Evolutionary conservation across 2,329 filamentous ascomycete genomes (phyloP), one percentile per base, ranked within the genome.

Genomic region (Fusarium ambrosium): DNA sequence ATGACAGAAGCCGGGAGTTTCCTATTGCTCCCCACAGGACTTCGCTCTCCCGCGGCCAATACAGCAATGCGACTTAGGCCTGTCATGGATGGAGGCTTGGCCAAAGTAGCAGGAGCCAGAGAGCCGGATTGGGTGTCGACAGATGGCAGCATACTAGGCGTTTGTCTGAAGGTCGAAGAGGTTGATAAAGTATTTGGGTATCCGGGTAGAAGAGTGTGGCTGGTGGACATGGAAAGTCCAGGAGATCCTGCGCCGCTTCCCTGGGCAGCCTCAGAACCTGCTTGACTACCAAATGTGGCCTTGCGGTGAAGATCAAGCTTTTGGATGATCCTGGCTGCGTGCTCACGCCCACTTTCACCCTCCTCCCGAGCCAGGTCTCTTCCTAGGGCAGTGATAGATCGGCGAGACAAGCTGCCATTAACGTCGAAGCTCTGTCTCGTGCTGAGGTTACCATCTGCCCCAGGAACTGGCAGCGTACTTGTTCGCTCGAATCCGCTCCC

Each of bases 261-360:
- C 59, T 76, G 83, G 3, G 82, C 82, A 10, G 80, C 78, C 36
- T 87, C 85, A 10, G 81, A 79, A 27, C 82, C 85, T 22, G 84
- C 43, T 36, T 75, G 81, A 18, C 68, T 77, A 34, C 88, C 87
- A 70, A 92, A 89, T 8, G 91, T 90, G 41, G 92, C 88, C 80
- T 96, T 97, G 74, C 96, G 92, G 82, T 97, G 94, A 67, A 98
- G 87, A 82, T 98, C 96, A 53, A 98, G 89, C 82, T 95, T 98
- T 81, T 97, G 94, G 81, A 98, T 98, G 73, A 98, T 95, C 70
- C 95, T 91, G 22, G 94, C 91, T 10, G 94, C 93, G 81, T 97
- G 95, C 70, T 97, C 95, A 71, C 93, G 89, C 67, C 92, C 89
- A 73, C 91, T 91, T 78, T 97, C 94, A 34, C 92, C 91, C 51